Conservation (phyloP, 352 stramenopile genomes). For the Salisapilia sapeloensis region DNA sequence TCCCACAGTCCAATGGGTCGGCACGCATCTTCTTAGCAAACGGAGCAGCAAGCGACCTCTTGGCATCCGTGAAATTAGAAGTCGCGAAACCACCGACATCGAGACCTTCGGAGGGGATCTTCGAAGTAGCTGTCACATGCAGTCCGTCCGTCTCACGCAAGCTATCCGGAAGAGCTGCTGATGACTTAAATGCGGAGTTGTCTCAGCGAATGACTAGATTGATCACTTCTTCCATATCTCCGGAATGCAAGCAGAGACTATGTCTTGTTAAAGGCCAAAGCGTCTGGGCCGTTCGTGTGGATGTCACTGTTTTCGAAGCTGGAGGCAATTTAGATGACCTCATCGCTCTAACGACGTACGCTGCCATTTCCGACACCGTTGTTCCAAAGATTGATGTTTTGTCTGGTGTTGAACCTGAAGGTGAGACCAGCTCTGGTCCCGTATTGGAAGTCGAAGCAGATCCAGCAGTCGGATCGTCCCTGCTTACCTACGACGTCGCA, state of each 20-base stretch:
- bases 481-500: no score
- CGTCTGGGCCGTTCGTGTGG: conserved; percentile 52
- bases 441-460: conserved; percentile 68
- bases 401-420: conserved; percentile 51
- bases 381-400: conserved; percentile 54
- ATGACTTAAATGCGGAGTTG: conserved; percentile 65
- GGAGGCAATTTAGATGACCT: conserved; percentile 54
- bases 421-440: no score
- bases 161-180: conserved; percentile 38
- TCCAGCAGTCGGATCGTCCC: conserved; percentile 30
- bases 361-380: conserved; percentile 61
- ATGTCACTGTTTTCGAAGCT: conserved; percentile 70
- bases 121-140: conserved; percentile 38
- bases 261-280: conserved; percentile 57
- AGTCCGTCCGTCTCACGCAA: conserved; percentile 61
- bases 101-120: conserved; percentile 24
- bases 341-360: conserved; percentile 69
- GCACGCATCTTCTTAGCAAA: conserved; percentile 45
- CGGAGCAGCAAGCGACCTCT: conserved; percentile 40
- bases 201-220: conserved; percentile 62
- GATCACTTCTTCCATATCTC: conserved; percentile 33
- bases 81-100: conserved; percentile 25
- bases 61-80: conserved; percentile 68
- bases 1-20: conserved; percentile 65
- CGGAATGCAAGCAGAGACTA: conserved; percentile 28